These are phyloP conservation scores for Eucalyptus guilfoylei DNA, from an alignment of 345 rosid species.

Conservation along the genomic window DNA sequence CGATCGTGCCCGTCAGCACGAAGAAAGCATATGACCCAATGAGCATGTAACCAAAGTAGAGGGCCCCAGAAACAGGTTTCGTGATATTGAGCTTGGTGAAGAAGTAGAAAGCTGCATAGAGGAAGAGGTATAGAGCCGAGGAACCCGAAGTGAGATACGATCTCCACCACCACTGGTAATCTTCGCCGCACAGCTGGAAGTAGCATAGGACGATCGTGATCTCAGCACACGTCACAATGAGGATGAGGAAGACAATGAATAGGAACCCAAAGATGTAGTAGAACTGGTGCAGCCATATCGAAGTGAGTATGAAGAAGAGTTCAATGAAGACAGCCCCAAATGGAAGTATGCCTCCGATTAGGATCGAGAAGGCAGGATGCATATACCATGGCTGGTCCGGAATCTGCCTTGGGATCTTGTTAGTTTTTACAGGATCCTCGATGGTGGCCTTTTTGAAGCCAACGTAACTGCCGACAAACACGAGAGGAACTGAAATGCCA, in stretches of 20 bases:
- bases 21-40: constrained; percentile 71
- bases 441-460: constrained; percentile 68
- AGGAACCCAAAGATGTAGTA: constrained; percentile 93
- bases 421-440: constrained; percentile 80
- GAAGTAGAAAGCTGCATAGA: constrained; percentile 83
- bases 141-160: constrained; percentile 87
- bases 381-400: constrained; percentile 89
- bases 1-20: constrained; percentile 69
- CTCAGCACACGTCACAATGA: constrained; percentile 79
- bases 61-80: constrained; percentile 58
- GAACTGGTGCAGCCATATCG: constrained; percentile 88
- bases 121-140: constrained; percentile 78
- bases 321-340: constrained; percentile 95
- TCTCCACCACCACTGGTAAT: constrained; percentile 98
- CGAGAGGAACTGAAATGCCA: constrained; percentile 85
- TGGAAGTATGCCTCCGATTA: constrained; percentile 84
- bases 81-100: constrained; percentile 88
- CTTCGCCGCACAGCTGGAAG: constrained; percentile 93
- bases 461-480: constrained; percentile 59
- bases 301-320: constrained; percentile 88
- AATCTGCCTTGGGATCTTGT: constrained; percentile 82
- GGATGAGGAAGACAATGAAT: constrained; percentile 70
- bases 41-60: constrained; percentile 90
- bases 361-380: constrained; percentile 71
- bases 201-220: constrained; percentile 87